These are phyloP conservation scores for Boletus reticulatus DNA, from an alignment of 768 basidiomycete species.

Conservation along the genomic window DNA sequence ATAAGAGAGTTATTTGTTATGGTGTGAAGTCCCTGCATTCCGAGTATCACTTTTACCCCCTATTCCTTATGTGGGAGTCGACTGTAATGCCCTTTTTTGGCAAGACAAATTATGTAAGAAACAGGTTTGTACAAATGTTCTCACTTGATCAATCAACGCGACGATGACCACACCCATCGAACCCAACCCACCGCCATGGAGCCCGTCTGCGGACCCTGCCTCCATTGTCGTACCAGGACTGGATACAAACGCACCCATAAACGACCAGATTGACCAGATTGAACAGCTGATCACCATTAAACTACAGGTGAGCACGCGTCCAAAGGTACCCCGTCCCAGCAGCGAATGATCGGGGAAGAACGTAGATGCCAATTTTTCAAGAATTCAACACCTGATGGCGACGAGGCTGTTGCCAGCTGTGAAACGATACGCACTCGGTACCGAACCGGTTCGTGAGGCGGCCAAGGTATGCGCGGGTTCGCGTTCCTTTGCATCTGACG, in stretches of 20 bases:
- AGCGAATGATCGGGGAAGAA: constrained; percentile 46
- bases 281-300: constrained; percentile 94
- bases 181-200: constrained; percentile 67
- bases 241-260: constrained; percentile 62
- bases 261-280: constrained; percentile 90
- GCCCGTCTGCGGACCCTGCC: constrained; percentile 59
- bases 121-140: too few relatives aligned
- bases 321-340: not conserved
- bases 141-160: too few relatives aligned
- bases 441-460: constrained; percentile 85
- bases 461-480: constrained; percentile 60
- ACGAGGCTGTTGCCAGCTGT: constrained; percentile 82
- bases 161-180: constrained; percentile 41
- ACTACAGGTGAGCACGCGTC: constrained; percentile 60
- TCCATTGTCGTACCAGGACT: constrained; percentile 71
- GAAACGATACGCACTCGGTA: constrained; percentile 84
- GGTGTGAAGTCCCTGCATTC: too few relatives aligned
- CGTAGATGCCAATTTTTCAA: constrained; percentile 91
- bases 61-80: too few relatives aligned
- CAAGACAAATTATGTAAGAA: too few relatives aligned
- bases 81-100: too few relatives aligned
- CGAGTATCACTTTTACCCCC: too few relatives aligned
- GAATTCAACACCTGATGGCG: constrained; percentile 81
- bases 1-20: too few relatives aligned
- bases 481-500: too few relatives aligned